A percentile compares a stretch with the other conserved stretches of the same genome.
Evolutionary conservation across 495 filamentous ascomycete genomes (phyloP).

Genomic region (Daldinia caldariorum): DNA sequence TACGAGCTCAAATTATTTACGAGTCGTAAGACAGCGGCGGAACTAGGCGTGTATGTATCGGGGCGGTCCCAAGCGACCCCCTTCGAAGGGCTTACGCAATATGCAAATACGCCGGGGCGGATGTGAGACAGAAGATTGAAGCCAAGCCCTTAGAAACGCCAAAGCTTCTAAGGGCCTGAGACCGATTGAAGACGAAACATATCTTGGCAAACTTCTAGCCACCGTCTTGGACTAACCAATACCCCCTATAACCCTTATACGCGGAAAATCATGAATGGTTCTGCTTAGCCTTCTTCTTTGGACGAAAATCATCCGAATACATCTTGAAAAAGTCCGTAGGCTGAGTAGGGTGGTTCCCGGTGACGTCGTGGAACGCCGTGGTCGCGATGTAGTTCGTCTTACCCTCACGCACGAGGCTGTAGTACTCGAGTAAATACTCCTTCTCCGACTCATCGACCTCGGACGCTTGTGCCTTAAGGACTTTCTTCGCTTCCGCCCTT

Average conservation of each 20-base stretch:
- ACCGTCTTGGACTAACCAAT: no score
- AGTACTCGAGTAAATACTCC: constrained; percentile 5
- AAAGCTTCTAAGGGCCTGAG: constrained; percentile 15
- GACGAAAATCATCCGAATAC: background rate
- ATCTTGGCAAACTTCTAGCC: constrained; percentile 29
- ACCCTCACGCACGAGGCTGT: constrained; percentile 1
- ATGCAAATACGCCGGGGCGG: background rate
- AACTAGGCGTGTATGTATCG: background rate
- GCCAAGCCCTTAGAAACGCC: constrained; percentile 30
- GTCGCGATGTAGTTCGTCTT: constrained; percentile 3
- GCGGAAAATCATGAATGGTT: background rate
- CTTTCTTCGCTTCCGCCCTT: background rate
- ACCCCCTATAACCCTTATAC: background rate
- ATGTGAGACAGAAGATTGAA: background rate
- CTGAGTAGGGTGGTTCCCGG: background rate
- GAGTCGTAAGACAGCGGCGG: background rate
- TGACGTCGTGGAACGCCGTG: constrained; percentile 5
- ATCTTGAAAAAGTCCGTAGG: background rate
- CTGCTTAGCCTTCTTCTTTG: constrained; percentile 2
- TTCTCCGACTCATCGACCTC: background rate
- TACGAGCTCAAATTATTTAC: background rate
- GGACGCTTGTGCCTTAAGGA: constrained; percentile 1
- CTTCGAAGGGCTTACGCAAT: background rate
- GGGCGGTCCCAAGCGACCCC: background rate
- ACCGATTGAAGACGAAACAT: constrained; percentile 32